Base-by-base conservation (phyloP, 1,284 basidiomycete genomes). In the Volvariella surrecta region DNA sequence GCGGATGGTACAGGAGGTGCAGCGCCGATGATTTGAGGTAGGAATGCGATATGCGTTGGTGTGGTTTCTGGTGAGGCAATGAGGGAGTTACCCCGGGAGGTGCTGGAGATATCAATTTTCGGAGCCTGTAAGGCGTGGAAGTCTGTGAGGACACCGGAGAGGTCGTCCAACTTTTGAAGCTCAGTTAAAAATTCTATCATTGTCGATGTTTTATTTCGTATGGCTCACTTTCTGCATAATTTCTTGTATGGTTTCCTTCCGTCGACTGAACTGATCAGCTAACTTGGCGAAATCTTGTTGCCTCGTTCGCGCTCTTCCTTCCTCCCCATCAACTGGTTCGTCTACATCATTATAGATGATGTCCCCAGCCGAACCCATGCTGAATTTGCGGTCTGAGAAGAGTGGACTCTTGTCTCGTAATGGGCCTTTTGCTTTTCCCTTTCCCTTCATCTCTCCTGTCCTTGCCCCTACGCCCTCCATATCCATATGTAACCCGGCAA, bases 221-320 rank as follows among this genome's bases (percentile, higher is more conserved):
- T 7, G 37, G 55, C 60, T 32, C 45, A 82, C 84, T 71, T 83
- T 84, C 55, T 57, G 57, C 84, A 88, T 86, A 30, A 88, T 80
- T 31, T 67, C 71, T 43, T 76, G 70, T 20, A 86, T 82, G 24
- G 76, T 73, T 43, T 74, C 70, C 54, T 78, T 83, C 39, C 81
- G 69, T 11, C 77, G 77, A 43, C 73, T 70, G 56, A 88, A 87
- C 51, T 77, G 74, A 46, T 75, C 69, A 7, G 79, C 71, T 30
- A 86, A 63, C 47, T 67, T 75, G 6, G 73, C 68, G 57, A 87
- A 87, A 53, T 84, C 78, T 43, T 73, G 73, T 48, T 82, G 79
- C 46, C 76, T 67, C 35, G 66, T 63, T 47, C 59, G 65, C 48
- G 65, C 67, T 38, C 60, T 63, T 48, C 67, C 65, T 28, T 65